These are phyloP conservation scores for Parachaetomium inaequale DNA, from an alignment of 495 filamentous ascomycete species.

Conservation along the genomic window DNA sequence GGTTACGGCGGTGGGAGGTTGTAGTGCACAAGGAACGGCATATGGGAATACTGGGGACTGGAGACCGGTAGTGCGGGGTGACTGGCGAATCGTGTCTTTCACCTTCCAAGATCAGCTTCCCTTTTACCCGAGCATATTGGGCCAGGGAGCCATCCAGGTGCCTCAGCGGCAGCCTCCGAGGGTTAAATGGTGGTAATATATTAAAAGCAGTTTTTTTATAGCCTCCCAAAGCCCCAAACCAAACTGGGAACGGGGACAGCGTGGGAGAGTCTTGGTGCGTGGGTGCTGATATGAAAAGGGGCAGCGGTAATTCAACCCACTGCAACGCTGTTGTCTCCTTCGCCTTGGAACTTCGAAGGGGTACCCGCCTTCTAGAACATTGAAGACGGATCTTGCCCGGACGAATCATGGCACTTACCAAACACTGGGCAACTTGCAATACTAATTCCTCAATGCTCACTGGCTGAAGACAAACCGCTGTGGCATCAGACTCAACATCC, in stretches of 20 bases:
- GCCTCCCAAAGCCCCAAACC: slow-evolving; percentile 29
- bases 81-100: neutral
- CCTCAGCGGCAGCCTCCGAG: slow-evolving; percentile 23
- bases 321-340: slow-evolving; percentile 18
- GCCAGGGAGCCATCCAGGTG: slow-evolving; percentile 14
- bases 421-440: neutral
- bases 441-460: neutral
- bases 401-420: slow-evolving; percentile 4
- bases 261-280: neutral
- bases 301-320: slow-evolving; percentile 4
- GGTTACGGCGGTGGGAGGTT: neutral
- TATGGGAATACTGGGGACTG: slow-evolving; percentile 8
- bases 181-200: slow-evolving; percentile 31
- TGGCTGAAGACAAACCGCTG: neutral
- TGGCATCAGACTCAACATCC: neutral
- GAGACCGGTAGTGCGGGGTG: slow-evolving; percentile 4
- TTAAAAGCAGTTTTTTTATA: slow-evolving; percentile 26
- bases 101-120: slow-evolving; percentile 16
- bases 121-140: slow-evolving; percentile 35
- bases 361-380: neutral
- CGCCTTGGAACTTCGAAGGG: neutral
- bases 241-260: slow-evolving; percentile 13
- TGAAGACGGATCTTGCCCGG: neutral
- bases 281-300: neutral
- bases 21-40: slow-evolving; percentile 5